Evolutionary conservation across 2,329 filamentous ascomycete species (phyloP), one percentile per base, ranked within the genome.

Genomic region (Metarhizium humberi): DNA sequence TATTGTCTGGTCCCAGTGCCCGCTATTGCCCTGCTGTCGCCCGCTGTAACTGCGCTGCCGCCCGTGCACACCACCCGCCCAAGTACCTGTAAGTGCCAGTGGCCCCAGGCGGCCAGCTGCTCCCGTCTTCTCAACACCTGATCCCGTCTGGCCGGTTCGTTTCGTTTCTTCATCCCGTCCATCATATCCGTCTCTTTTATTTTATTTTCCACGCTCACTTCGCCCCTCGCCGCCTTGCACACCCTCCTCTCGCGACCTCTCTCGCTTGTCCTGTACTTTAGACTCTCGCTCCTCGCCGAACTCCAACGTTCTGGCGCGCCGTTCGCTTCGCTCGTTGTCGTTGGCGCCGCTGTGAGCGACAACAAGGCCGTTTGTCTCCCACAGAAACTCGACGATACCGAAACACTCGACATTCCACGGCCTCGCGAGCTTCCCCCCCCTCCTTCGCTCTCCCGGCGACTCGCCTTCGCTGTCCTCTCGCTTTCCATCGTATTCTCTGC

Each of bases 261-360:
- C 30, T 49, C 53, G 47, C 45, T 30, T 43, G 40, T 16, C n/a
- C 25, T 32, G 18, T 51, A 11, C 14, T 45, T 30, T n/a, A 54
- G 10, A 29, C 29, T 36, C 13, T 48, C n/a, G 7, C 18, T 7
- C 8, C 6, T 18, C 13, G 3, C 18, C 6, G 5, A 13, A 25
- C 1, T 18, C 29, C 20, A 38, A 25, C 18, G 1, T 30, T n/a
- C 55, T 5, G 45, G 36, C 30, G 47, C 51, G 51, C 38, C 56
- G 54, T 54, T 56, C 56, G 53, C 48, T 56, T 56, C 51, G 53
- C 56, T 38, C 48, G 50, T 48, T 32, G 34, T 30, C 36, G 46
- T 36, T 51, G 30, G 43, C 40, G 11, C 43, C 43, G 45, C n/a
- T 32, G 29, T 8, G 40, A 50, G 29, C 34, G 20, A 5, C 38